phyloP scores from a whole-genome alignment of 495 filamentous ascomycete species.

The Xylaria grammica region DNA sequence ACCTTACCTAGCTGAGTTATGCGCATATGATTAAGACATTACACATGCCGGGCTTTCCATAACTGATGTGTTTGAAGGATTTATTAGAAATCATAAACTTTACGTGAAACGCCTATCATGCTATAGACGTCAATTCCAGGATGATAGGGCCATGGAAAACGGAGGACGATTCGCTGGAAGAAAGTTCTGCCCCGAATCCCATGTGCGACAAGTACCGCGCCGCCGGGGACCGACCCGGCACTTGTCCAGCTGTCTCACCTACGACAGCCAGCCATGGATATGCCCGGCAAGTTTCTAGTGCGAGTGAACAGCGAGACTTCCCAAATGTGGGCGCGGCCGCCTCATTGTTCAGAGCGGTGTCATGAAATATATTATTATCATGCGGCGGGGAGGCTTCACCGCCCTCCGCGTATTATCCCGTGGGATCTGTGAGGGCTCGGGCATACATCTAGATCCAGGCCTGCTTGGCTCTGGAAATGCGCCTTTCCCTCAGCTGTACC shows the following conservation, averaged over 20 bases:
- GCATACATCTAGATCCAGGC: not conserved
- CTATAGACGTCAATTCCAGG: not conserved
- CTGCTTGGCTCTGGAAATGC: too few relatives aligned
- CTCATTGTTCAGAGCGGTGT: too few relatives aligned
- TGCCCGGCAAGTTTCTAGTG: not conserved
- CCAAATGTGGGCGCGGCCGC: too few relatives aligned
- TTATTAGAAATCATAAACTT: not conserved
- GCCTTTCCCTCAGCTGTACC: not conserved
- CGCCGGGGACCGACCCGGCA: not conserved
- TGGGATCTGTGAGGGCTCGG: not conserved
- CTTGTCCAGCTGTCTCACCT: not conserved
- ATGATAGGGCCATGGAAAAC: not conserved
- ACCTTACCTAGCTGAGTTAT: not conserved
- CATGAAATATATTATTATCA: too few relatives aligned
- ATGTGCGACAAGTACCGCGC: not conserved
- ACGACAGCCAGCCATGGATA: not conserved
- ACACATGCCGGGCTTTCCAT: not conserved
- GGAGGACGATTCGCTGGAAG: not conserved
- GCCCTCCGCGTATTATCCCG: not conserved
- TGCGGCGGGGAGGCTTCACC: not conserved
- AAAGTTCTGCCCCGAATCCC: not conserved
- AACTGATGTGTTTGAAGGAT: not conserved
- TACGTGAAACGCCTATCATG: constrained; percentile 1
- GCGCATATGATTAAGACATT: not conserved
- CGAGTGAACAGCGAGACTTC: too few relatives aligned